phyloP scores from a whole-genome alignment of 2,329 filamentous ascomycete genomes.

The Ceratocystis alfenasii region DNA sequence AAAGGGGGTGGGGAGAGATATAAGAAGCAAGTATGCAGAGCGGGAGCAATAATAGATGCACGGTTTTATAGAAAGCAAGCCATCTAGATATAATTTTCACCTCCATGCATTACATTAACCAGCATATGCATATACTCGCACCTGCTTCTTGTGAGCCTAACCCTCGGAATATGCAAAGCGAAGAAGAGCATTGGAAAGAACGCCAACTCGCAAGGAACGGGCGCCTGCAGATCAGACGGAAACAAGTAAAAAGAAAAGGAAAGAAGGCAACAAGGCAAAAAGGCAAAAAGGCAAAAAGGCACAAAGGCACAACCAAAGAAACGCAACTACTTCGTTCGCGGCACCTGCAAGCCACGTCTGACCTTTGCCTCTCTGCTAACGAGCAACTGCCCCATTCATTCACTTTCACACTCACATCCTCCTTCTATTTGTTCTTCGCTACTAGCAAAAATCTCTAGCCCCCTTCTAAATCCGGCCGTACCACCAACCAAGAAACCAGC shows the following conservation, averaged over 20 bases:
- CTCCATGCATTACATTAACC: not conserved
- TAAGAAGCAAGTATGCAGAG: too few relatives aligned
- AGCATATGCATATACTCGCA: conserved; percentile 3
- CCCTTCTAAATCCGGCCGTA: not conserved
- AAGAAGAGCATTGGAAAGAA: not conserved
- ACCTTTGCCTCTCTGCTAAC: not conserved
- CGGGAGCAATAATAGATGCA: not conserved
- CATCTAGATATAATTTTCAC: not conserved
- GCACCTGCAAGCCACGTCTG: conserved; percentile 4
- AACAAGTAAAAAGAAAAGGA: not conserved
- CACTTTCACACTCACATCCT: not conserved
- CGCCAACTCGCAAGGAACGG: not conserved
- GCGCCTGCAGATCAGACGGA: not conserved
- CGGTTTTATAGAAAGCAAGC: not conserved
- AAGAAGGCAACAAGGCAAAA: not conserved
- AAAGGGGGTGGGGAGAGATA: too few relatives aligned
- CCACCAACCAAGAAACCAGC: not conserved
- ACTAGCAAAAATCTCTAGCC: not conserved
- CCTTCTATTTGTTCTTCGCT: not conserved
- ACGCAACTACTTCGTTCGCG: not conserved
- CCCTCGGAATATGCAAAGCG: not conserved
- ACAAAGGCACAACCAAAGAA: too few relatives aligned
- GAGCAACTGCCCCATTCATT: not conserved
- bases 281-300: not conserved
- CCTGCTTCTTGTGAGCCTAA: not conserved